Base-by-base conservation (phyloP, 352 stramenopile species). In the Phytophthora europaea region DNA sequence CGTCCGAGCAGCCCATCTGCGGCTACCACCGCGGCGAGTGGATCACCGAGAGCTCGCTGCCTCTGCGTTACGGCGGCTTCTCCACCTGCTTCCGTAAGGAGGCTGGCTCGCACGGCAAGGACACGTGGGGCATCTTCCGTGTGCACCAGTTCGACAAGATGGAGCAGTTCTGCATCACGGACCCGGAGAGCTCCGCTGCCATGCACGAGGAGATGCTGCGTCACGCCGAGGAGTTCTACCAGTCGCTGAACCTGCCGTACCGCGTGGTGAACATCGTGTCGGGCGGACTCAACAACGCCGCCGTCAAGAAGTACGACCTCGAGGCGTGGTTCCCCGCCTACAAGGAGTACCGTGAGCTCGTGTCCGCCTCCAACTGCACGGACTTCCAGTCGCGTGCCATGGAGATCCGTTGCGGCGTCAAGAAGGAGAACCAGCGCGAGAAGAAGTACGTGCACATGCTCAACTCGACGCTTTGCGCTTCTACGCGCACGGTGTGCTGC, bases 101-200 rank as follows among this genome's bases (percentile, higher is more conserved):
- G 87, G 98, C 98, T 13, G 98, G 98, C 34, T 98, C 92, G 54
- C 98, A 99, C 75, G 98, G 98, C 55, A 99, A 99, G 85, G 98
- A 99, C 84, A 99, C 98, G 75, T 99, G 98, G 90, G 98, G 98
- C 50, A 99, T 99, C 80, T 99, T 99, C 85, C 96, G 98, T 48
- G 98, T 99, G 7, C 98, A 99, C 89, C 98, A 99, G 87, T 99
- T 99, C 80, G 98, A 99, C 82, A 99, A 99, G 89, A 98, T 99
- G 66, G 98, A 99, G 84, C 97, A 99, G 81, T 99, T 99, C 80
- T 98, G 95, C 80, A 95, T 99, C 64, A 98, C 94, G 22, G 94
- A 98, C 61, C 96, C 98, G 57, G 97, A 99, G 72, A 87, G 93
- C 68, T 99, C 93, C 56, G 59, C 86, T 34, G 92, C 78, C 33